phyloP scores from a whole-genome alignment of 257 asterid genomes.

The Nicotiana benthamiana region DNA sequence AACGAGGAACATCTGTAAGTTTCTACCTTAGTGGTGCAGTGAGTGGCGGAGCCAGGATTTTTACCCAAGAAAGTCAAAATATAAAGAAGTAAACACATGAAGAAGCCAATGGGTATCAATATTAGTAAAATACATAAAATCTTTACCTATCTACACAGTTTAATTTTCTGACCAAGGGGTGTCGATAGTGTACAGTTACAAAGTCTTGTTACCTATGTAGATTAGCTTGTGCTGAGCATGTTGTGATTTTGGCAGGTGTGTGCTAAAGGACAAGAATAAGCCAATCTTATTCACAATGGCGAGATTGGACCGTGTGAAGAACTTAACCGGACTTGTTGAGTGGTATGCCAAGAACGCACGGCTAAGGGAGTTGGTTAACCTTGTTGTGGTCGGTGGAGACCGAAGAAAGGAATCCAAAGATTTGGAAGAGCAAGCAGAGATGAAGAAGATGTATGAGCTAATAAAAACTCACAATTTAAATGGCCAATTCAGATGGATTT shows the following conservation, averaged over 20 bases:
- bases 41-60: neutral
- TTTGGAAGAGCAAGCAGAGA: conserved; percentile 87
- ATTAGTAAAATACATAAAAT: too few relatives aligned
- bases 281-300: conserved; percentile 96
- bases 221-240: neutral
- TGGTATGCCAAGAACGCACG: conserved; percentile 71
- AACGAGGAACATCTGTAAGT: conserved; percentile 85
- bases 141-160: too few relatives aligned
- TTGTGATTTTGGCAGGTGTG: conserved; percentile 37
- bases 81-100: too few relatives aligned
- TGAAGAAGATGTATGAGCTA: conserved; percentile 81
- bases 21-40: neutral
- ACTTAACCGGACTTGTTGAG: conserved; percentile 82
- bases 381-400: conserved; percentile 91
- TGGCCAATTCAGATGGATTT: conserved; percentile 95
- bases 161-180: too few relatives aligned
- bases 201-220: neutral
- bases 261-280: conserved; percentile 69
- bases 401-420: conserved; percentile 85
- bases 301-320: conserved; percentile 81
- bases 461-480: conserved; percentile 59
- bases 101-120: too few relatives aligned
- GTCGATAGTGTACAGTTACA: too few relatives aligned
- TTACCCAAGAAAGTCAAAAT: too few relatives aligned
- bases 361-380: conserved; percentile 67